A percentile compares a stretch with the other conserved stretches of the same genome.
Conservation (phyloP, 1,284 basidiomycete species). For the Mycena sp. region DNA sequence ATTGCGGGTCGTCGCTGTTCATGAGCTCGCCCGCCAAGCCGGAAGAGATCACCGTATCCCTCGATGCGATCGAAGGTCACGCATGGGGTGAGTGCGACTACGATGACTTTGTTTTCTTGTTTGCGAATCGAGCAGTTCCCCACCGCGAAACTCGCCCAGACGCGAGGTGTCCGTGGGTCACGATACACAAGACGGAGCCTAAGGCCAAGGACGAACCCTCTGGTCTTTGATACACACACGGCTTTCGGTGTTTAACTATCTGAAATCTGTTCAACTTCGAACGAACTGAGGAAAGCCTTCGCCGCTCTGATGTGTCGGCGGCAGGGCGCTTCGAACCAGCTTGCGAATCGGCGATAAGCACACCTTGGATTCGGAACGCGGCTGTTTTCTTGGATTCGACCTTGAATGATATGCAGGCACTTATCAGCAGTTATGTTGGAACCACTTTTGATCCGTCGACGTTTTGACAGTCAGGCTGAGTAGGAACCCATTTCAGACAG, state of each 20-base stretch:
- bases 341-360: too few relatives aligned
- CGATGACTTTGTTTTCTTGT: neutral
- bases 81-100: slow-evolving; percentile 29
- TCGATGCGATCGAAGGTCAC: slow-evolving; percentile 20
- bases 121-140: slow-evolving; percentile 20
- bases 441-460: slow-evolving; percentile 5
- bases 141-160: slow-evolving; percentile 31
- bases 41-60: slow-evolving; percentile 27
- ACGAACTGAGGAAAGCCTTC: neutral
- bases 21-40: slow-evolving; percentile 28
- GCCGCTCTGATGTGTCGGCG: neutral
- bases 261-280: neutral
- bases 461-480: neutral
- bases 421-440: too few relatives aligned
- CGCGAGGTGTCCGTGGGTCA: slow-evolving; percentile 28
- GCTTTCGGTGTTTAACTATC: slow-evolving; percentile 1
- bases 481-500: slow-evolving; percentile 4
- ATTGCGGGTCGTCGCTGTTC: slow-evolving; percentile 48
- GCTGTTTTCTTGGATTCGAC: too few relatives aligned
- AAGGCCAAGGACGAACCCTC: slow-evolving; percentile 1
- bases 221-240: neutral
- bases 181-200: slow-evolving; percentile 17
- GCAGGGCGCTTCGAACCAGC: neutral
- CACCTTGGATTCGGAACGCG: too few relatives aligned
- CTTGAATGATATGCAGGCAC: neutral